A percentile compares a stretch with the other conserved stretches of the same genome.
These are phyloP conservation scores for Vinca minor DNA, from an alignment of 257 asterid species.

Conservation along the genomic window DNA sequence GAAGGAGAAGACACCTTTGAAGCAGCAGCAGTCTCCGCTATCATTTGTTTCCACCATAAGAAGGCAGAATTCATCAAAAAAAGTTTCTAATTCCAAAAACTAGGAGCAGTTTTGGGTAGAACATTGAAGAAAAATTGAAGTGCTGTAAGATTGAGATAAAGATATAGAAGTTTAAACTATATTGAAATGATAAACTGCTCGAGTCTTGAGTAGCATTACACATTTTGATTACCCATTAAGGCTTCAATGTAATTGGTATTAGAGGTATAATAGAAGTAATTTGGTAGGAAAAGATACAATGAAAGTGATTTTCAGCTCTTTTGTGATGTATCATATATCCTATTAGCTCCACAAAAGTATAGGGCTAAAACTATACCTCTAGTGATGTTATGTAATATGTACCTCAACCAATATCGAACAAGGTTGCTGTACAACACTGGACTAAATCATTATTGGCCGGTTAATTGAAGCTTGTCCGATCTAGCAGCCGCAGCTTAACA, in stretches of 20 bases:
- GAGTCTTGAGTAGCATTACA: background rate
- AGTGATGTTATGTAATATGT: constrained; percentile 9
- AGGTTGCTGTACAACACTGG: constrained; percentile 18
- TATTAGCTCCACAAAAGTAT: constrained; percentile 3
- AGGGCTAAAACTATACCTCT: background rate
- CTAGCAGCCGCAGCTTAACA: background rate
- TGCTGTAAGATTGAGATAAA: background rate
- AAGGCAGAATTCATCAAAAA: constrained; percentile 37
- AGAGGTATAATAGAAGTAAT: background rate
- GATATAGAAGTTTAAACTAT: background rate
- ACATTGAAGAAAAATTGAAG: background rate
- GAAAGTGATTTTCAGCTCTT: background rate
- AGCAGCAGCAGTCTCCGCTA: constrained; percentile 53
- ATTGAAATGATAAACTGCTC: background rate
- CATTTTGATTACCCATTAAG: background rate
- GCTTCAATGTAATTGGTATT: background rate
- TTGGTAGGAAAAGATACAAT: background rate
- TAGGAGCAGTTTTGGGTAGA: constrained; percentile 1
- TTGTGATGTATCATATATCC: background rate
- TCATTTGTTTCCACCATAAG: constrained; percentile 38
- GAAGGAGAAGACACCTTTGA: constrained; percentile 50
- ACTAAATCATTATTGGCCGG: constrained; percentile 1
- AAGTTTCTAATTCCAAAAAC: constrained; percentile 32
- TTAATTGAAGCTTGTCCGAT: background rate
- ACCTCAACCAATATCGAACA: constrained; percentile 1